Evolutionary conservation across 2,329 filamentous ascomycete genomes (phyloP).

Genomic region (Colletotrichum navitas): DNA sequence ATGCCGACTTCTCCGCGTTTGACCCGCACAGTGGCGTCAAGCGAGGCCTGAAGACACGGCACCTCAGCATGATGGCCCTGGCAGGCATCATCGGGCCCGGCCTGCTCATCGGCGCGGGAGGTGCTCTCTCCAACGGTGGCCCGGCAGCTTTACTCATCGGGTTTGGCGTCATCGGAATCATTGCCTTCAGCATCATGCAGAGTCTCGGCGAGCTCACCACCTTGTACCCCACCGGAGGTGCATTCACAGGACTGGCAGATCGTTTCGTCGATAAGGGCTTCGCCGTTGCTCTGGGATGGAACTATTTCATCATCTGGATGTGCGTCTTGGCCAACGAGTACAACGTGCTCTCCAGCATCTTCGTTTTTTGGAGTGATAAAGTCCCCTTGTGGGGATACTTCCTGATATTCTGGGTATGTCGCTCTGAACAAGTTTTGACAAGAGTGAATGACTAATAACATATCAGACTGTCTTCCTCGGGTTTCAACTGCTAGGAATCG

Average conservation of each 20-base stretch:
- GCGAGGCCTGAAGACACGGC: conserved; percentile 76
- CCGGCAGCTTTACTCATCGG: conserved; percentile 80
- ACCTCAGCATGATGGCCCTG: conserved; percentile 75
- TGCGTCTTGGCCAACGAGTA: conserved; percentile 78
- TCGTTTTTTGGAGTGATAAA: conserved; percentile 74
- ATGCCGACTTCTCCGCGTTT: conserved; percentile 60
- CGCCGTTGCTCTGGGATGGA: conserved; percentile 77
- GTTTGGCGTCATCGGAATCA: conserved; percentile 78
- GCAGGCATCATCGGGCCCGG: conserved; percentile 77
- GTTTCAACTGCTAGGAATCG: conserved; percentile 79
- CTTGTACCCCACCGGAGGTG: conserved; percentile 77
- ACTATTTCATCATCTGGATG: conserved; percentile 78
- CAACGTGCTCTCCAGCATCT: conserved; percentile 75
- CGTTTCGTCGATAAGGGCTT: conserved; percentile 80
- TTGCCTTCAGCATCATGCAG: conserved; percentile 78
- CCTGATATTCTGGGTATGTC: conserved; percentile 76
- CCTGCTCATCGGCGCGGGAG: conserved; percentile 78
- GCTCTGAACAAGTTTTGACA: background rate
- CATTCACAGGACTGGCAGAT: conserved; percentile 77
- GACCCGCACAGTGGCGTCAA: conserved; percentile 75
- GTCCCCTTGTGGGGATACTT: conserved; percentile 77
- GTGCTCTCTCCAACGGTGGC: conserved; percentile 75
- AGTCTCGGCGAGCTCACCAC: conserved; percentile 81
- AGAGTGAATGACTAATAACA: background rate
- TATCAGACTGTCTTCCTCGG: conserved; percentile 67